A percentile compares a stretch with the other conserved stretches of the same genome.
Evolutionary conservation across 2,329 filamentous ascomycete genomes (phyloP).

Genomic region (Zopfia rhizophila): DNA sequence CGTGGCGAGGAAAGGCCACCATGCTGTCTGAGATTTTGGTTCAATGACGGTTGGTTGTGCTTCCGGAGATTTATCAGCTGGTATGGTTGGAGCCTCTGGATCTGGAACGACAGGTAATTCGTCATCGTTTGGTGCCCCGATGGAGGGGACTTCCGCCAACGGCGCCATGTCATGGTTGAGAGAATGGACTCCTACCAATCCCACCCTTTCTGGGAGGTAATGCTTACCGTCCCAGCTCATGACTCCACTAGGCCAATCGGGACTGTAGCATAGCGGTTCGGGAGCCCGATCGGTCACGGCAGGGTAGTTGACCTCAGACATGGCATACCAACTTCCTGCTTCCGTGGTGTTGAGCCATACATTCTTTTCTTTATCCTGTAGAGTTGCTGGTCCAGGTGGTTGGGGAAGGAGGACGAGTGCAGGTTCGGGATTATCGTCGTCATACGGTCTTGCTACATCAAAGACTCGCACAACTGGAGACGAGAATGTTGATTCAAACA

Average conservation of each 20-base stretch:
- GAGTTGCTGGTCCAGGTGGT: conserved; percentile 71
- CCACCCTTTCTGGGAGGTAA: conserved; percentile 42
- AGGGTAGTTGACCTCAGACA: conserved; percentile 88
- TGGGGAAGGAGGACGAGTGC: conserved; percentile 88
- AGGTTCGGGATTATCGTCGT: conserved; percentile 72
- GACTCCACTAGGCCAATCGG: conserved; percentile 34
- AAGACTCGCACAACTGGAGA: conserved; percentile 89
- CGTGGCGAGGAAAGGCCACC: conserved; percentile 6
- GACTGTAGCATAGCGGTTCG: conserved; percentile 66
- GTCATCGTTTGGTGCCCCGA: background rate
- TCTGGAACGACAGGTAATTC: too few relatives aligned
- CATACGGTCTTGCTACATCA: conserved; percentile 81
- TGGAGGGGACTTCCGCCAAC: background rate
- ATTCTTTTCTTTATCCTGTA: conserved; percentile 53
- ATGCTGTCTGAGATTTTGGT: conserved; percentile 1
- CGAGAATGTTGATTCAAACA: conserved; percentile 68
- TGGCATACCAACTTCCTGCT: conserved; percentile 90
- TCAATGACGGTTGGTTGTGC: conserved; percentile 9
- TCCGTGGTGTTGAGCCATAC: conserved; percentile 89
- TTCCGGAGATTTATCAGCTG: background rate
- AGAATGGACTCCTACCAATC: conserved; percentile 53
- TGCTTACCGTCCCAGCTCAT: conserved; percentile 39
- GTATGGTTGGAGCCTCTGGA: conserved; percentile 12
- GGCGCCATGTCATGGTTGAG: conserved; percentile 37
- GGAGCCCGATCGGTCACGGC: conserved; percentile 78